Base-by-base conservation (phyloP, 1,139 yeast species). In the Yamadazyma aaseri region DNA sequence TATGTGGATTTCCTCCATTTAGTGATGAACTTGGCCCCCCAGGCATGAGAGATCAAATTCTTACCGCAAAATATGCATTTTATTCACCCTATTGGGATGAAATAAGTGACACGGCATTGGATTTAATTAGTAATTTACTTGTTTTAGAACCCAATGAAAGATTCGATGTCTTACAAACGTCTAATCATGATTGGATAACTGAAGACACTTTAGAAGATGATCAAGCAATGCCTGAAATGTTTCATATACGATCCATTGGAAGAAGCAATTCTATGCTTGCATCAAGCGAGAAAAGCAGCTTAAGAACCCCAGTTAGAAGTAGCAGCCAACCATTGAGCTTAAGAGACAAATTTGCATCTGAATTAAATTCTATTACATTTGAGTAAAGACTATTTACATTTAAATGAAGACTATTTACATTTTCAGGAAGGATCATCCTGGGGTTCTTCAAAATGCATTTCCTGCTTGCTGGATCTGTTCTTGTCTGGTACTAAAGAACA, bases 1-100 rank as follows among this genome's bases (percentile, higher is more conserved):
- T 85, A 11, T 83, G 89, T 55, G 95, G 95, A 1, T 85, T 85
- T 47, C 94, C 92, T 3, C 95, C 95, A 0, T 85, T 85, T 50
- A 81, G 87, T 51, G 92, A 84, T 35, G 92, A 84, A 45, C 56
- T 84, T 35, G 90, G 81, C 0, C 94, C 94, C 6, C 92, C 92
- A 5, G 67, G 72, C 25, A 81, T 84, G 86, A 73, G 77, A 45
- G 86, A 83, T 34, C 94, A 84, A 53, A 84, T 84, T 31, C 50
- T 80, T 12, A 60, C 64, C 17, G 92, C 84, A 0, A 73, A 71
- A 42, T 83, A 71, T 58, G 89, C 89, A 1, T 84, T 84, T 51
- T 84, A 79, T 51, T 77, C 86, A 2, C 94, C 94, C 0, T 84
- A 80, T 51, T 84, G 90, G 86, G 94, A 84, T 55, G 72, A 72